A percentile compares a stretch with the other conserved stretches of the same genome.
Evolutionary conservation across 225 moss, liverwort and hornwort genomes (phyloP).

Genomic region (Sphagnum contortum): DNA sequence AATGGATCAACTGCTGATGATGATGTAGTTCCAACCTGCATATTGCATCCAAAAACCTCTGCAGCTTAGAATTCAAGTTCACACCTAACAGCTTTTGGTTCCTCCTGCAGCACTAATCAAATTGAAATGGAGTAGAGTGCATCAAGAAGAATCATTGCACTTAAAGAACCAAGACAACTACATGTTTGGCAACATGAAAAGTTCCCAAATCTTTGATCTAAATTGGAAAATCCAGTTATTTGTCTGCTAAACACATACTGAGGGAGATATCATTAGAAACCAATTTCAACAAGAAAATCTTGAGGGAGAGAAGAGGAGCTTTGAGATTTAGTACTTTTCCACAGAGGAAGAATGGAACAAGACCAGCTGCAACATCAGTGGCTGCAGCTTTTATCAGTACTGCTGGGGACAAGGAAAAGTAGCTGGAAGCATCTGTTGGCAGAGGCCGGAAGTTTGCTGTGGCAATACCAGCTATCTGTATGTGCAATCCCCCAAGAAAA

Average conservation of each 20-base stretch:
- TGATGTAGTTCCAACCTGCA: constrained; percentile 83
- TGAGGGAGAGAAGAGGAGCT: neutral
- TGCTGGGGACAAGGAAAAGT: constrained; percentile 45
- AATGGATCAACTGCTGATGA: constrained; percentile 78
- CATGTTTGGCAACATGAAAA: no score
- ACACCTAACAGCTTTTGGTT: no score
- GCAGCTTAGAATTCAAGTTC: no score
- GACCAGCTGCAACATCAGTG: constrained; percentile 57
- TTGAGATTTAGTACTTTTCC: constrained; percentile 35
- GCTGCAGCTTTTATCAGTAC: constrained; percentile 32
- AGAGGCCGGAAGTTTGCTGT: constrained; percentile 47
- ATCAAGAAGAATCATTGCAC: no score
- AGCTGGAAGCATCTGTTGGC: constrained; percentile 38
- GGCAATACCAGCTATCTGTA: constrained; percentile 58
- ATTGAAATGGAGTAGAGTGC: no score
- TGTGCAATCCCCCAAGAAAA: neutral
- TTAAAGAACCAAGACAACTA: no score
- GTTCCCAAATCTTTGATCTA: no score
- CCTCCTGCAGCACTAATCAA: no score
- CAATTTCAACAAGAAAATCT: no score
- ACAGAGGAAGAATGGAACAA: constrained; percentile 68
- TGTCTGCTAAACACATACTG: no score
- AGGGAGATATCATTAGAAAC: no score
- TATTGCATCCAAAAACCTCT: neutral
- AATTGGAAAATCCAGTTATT: no score